These are phyloP conservation scores for Alternaria metachromatica DNA, from an alignment of 2,329 filamentous ascomycete genomes.

Conservation along the genomic window DNA sequence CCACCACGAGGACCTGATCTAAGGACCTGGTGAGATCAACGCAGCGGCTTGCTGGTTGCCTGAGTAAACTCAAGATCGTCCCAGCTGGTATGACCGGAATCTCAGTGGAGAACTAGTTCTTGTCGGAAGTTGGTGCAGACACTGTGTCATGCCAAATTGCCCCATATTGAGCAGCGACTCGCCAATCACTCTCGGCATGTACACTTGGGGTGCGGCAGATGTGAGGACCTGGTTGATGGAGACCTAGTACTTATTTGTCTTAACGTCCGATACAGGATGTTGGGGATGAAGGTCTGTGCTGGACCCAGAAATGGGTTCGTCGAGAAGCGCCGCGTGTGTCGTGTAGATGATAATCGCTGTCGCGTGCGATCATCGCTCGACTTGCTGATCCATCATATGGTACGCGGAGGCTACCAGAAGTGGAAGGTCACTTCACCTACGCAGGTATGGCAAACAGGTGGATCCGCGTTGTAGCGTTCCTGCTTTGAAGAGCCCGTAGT, in stretches of 20 bases:
- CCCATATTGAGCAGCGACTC: not conserved
- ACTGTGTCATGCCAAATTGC: not conserved
- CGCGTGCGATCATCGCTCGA: constrained; percentile 3
- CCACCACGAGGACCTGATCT: not conserved
- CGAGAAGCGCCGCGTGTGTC: constrained; percentile 8
- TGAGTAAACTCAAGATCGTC: not conserved
- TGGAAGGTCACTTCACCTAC: constrained; percentile 1
- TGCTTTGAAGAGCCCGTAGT: not conserved
- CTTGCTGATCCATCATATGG: constrained; percentile 1
- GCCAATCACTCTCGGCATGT: not conserved
- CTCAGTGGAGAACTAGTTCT: not conserved
- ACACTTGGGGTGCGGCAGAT: not conserved
- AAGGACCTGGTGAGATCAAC: not conserved
- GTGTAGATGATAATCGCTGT: constrained; percentile 5
- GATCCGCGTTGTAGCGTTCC: not conserved
- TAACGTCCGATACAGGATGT: not conserved
- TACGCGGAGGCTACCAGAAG: not conserved
- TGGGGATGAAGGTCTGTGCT: constrained; percentile 14
- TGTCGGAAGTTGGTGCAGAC: not conserved
- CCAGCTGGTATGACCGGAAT: not conserved
- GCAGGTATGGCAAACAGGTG: not conserved
- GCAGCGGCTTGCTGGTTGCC: not conserved
- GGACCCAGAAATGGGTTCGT: constrained; percentile 14
- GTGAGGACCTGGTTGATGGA: not conserved
- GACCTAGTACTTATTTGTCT: not conserved